A percentile compares a stretch with the other conserved stretches of the same genome.
Conservation (phyloP, 345 rosid genomes). For the Populus nigra region DNA sequence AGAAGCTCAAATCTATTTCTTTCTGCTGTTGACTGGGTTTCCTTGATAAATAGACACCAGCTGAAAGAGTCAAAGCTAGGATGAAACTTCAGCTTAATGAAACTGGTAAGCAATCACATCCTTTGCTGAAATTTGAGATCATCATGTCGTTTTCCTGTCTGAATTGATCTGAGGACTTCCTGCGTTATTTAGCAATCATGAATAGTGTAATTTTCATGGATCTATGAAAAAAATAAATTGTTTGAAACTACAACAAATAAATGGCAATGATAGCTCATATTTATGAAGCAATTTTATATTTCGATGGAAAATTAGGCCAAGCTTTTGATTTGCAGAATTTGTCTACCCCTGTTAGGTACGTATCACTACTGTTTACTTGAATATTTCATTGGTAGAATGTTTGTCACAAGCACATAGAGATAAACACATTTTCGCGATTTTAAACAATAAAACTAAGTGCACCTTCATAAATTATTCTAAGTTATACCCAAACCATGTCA, state of each 20-base stretch:
- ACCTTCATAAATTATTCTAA: too few relatives aligned
- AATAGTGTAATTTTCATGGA: neutral
- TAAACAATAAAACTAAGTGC: too few relatives aligned
- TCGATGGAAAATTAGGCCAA: neutral
- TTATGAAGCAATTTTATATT: neutral
- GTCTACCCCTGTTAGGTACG: neutral
- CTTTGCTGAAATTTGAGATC: neutral
- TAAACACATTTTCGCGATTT: too few relatives aligned
- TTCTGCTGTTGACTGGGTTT: conserved; percentile 11
- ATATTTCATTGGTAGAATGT: too few relatives aligned
- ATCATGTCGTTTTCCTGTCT: neutral
- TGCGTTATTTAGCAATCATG: neutral
- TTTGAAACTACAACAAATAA: neutral
- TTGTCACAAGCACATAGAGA: too few relatives aligned
- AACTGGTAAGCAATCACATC: conserved; percentile 48
- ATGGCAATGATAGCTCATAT: neutral
- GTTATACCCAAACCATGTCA: too few relatives aligned
- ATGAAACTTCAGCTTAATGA: conserved; percentile 85
- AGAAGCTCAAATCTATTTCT: neutral
- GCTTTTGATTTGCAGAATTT: neutral
- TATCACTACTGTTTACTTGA: too few relatives aligned
- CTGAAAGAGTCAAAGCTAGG: conserved; percentile 87
- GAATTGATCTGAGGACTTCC: neutral
- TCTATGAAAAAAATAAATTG: neutral
- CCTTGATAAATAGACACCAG: conserved; percentile 57